phyloP scores from a whole-genome alignment of 2,329 filamentous ascomycete species.

The Colletotrichum incanum region DNA sequence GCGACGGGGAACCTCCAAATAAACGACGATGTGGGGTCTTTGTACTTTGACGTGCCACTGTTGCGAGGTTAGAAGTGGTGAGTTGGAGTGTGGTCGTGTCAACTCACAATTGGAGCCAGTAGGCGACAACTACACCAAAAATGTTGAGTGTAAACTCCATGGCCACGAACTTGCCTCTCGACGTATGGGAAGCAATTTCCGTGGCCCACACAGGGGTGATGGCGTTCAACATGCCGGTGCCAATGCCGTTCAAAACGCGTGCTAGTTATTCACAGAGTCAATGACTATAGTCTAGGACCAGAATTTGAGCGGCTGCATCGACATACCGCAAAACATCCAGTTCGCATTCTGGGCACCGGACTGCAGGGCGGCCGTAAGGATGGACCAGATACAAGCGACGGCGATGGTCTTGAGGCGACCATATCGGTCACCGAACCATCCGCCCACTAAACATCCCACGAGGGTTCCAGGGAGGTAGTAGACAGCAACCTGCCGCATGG shows the following conservation, averaged over 20 bases:
- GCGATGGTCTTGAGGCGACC: slow-evolving; percentile 77
- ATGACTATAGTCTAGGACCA: neutral
- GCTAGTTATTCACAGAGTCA: slow-evolving; percentile 53
- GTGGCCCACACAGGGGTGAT: slow-evolving; percentile 82
- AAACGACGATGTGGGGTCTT: slow-evolving; percentile 70
- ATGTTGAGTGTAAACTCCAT: slow-evolving; percentile 80
- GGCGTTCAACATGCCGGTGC: slow-evolving; percentile 79
- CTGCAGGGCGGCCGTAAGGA: slow-evolving; percentile 75
- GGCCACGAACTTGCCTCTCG: slow-evolving; percentile 78
- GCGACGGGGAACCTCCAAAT: slow-evolving; percentile 80
- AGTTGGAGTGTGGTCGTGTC: neutral
- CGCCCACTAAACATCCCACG: slow-evolving; percentile 74
- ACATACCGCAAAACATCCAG: slow-evolving; percentile 75
- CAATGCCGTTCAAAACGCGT: slow-evolving; percentile 74
- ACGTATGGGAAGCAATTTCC: slow-evolving; percentile 78
- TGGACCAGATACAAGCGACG: slow-evolving; percentile 70
- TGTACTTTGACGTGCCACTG: slow-evolving; percentile 49
- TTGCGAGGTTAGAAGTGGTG: neutral
- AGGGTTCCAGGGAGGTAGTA: slow-evolving; percentile 71
- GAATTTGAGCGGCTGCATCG: slow-evolving; percentile 56
- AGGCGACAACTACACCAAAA: slow-evolving; percentile 58
- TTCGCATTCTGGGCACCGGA: slow-evolving; percentile 75
- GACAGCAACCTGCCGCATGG: slow-evolving; percentile 44
- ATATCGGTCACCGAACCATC: slow-evolving; percentile 74
- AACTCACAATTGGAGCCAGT: slow-evolving; percentile 70